Base-by-base conservation (phyloP, 1,284 basidiomycete species). In the Puccinia polysora region DNA sequence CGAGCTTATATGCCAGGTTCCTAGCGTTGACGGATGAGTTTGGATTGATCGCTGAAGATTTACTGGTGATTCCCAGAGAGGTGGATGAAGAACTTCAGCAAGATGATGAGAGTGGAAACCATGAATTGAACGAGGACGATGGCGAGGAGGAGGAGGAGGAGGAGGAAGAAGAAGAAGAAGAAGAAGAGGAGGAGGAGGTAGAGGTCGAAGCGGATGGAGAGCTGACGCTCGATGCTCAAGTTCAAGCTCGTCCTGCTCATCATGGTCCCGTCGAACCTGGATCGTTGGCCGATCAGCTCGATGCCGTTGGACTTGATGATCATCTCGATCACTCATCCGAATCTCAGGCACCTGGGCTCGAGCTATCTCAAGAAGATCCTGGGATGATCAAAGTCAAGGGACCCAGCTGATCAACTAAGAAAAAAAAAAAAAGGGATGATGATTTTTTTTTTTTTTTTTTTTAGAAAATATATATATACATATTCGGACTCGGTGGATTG, bases 1-100 rank as follows among this genome's bases (percentile, higher is more conserved):
- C 89, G 4, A 89, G 89, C 0, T 83, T 97, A 1, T 97, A 97
- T 78, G 88, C 89, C 34, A 88, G 94, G 74, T 97, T 97, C 82
- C 84, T 90, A 65, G 87, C 87, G 2, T 85, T 97, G 71, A 89
- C 88, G 10, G 84, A 86, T 73, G 86, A 86, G 77, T 96, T 90
- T 81, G 86, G 89, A 73, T 84, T 98, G 49, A 89, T 95, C 1
- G 86, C 88, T 0, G 81, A 84, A 56, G 89, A 90, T 73, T 88
- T 92, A 78, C 84, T 94, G 45, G 87, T 91, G 76, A 91, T 93
- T 52, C 90, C 67, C 25, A 36, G 68, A 23, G 55, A 6, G 34
- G 38, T 49, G 18, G 56, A 62, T 15, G 56, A 62, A n/a, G 68
- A 70, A 23, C 20, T 15, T 28, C 28, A 59, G 40, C 45, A 49